A percentile compares a stretch with the other conserved stretches of the same genome.
Evolutionary conservation across 2,329 filamentous ascomycete species (phyloP).

Genomic region (Neofusicoccum cordaticola): DNA sequence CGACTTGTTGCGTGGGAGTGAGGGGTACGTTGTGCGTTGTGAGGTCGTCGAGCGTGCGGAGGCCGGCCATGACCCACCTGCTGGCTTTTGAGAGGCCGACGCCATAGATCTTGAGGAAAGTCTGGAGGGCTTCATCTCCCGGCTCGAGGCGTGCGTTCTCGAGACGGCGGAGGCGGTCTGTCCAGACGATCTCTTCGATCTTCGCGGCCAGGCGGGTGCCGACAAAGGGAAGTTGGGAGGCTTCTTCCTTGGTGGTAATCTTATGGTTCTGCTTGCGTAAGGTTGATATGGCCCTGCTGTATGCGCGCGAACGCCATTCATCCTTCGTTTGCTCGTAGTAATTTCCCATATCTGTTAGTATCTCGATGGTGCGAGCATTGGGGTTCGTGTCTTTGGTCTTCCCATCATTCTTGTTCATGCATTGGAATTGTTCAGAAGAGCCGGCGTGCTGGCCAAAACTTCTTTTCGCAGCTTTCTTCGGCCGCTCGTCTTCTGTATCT

Average conservation of each 20-base stretch:
- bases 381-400: conserved; percentile 55
- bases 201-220: conserved; percentile 74
- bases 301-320: conserved; percentile 71
- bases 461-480: conserved; percentile 22
- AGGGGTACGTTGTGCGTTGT: conserved; percentile 56
- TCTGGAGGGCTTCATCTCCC: conserved; percentile 60
- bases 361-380: conserved; percentile 71
- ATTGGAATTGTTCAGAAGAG: conserved; percentile 48
- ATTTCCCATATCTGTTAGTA: conserved; percentile 74
- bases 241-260: conserved; percentile 68
- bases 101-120: conserved; percentile 77
- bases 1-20: conserved; percentile 67
- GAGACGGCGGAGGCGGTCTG: conserved; percentile 67
- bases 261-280: conserved; percentile 64
- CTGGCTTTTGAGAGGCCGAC: conserved; percentile 69
- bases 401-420: conserved; percentile 57
- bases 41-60: conserved; percentile 72
- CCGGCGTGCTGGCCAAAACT: conserved; percentile 15
- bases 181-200: conserved; percentile 84
- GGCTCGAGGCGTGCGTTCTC: conserved; percentile 69
- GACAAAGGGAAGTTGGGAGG: conserved; percentile 64
- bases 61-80: conserved; percentile 73
- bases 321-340: conserved; percentile 76
- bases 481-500: conserved; percentile 27
- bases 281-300: conserved; percentile 73